These are phyloP conservation scores for Boletus barrowsii DNA, from an alignment of 768 basidiomycete genomes.

Conservation along the genomic window DNA sequence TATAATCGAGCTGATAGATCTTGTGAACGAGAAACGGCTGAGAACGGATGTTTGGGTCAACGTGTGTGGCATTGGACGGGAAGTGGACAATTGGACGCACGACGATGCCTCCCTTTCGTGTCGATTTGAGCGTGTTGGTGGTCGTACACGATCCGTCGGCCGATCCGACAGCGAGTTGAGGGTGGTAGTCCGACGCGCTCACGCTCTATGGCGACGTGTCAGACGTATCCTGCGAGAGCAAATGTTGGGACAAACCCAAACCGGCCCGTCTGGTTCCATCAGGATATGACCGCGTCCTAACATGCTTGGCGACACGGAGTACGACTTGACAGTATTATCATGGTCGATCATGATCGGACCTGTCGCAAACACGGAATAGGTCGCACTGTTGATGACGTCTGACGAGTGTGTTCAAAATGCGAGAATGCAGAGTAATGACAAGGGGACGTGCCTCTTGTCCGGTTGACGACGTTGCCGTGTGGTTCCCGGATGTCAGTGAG, in stretches of 20 bases:
- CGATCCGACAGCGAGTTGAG: constrained; percentile 77
- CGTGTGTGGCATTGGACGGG: not conserved
- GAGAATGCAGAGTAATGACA: not conserved
- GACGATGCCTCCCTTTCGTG: constrained; percentile 67
- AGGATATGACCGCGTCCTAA: constrained; percentile 70
- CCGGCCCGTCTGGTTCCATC: constrained; percentile 72
- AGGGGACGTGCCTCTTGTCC: constrained; percentile 61
- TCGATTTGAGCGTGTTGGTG: constrained; percentile 66
- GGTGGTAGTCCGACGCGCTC: constrained; percentile 79
- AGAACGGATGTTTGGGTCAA: not conserved
- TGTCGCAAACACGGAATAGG: constrained; percentile 65
- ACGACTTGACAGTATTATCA: constrained; percentile 76
- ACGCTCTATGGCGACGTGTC: constrained; percentile 48
- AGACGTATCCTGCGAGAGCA: not conserved
- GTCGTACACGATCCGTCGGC: constrained; percentile 82
- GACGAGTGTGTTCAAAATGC: not conserved
- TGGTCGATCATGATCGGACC: constrained; percentile 78
- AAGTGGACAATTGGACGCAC: constrained; percentile 41
- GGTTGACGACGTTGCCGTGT: constrained; percentile 64
- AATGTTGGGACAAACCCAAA: constrained; percentile 64
- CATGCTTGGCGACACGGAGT: constrained; percentile 68
- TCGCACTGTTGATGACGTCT: constrained; percentile 72
- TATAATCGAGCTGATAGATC: constrained; percentile 87
- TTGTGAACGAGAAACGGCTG: constrained; percentile 78
- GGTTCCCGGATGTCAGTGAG: constrained; percentile 76